phyloP scores from a whole-genome alignment of 1,284 basidiomycete genomes.

The Tilletia walkeri region DNA sequence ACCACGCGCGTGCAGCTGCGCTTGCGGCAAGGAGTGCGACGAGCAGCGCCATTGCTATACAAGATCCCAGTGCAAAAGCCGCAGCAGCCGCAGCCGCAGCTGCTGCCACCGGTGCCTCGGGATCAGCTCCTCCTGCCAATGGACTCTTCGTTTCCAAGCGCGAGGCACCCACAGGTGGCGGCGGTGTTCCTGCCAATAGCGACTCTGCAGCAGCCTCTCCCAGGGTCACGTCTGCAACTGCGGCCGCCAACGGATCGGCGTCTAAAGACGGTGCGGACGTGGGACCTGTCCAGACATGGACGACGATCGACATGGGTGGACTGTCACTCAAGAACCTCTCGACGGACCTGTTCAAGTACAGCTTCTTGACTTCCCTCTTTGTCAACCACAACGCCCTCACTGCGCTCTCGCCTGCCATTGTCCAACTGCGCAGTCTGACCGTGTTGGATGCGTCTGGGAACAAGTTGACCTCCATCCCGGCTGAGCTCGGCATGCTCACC shows the following conservation, averaged over 20 bases:
- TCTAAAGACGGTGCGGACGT: slow-evolving; percentile 3
- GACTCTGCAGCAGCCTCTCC: not conserved
- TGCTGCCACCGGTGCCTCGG: not conserved
- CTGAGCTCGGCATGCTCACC: slow-evolving; percentile 87
- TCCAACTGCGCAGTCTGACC: slow-evolving; percentile 79
- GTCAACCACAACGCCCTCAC: slow-evolving; percentile 93
- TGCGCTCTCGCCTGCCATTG: slow-evolving; percentile 77
- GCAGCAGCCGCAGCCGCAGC: slow-evolving; percentile 24
- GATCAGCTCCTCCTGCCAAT: slow-evolving; percentile 49
- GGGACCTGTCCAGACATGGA: slow-evolving; percentile 64
- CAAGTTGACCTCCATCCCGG: slow-evolving; percentile 73
- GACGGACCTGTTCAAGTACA: slow-evolving; percentile 76
- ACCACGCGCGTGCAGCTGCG: slow-evolving; percentile 63
- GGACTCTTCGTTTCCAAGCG: slow-evolving; percentile 56
- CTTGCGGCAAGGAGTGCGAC: slow-evolving; percentile 61
- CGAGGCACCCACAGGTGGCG: slow-evolving; percentile 29
- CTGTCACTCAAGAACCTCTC: slow-evolving; percentile 88
- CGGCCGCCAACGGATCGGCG: not conserved
- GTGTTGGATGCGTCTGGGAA: slow-evolving; percentile 91
- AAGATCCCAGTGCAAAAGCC: slow-evolving; percentile 59
- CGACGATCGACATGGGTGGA: slow-evolving; percentile 92
- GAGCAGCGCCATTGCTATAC: slow-evolving; percentile 57
- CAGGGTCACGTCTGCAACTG: not conserved
- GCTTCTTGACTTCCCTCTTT: slow-evolving; percentile 92
- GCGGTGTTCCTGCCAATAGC: slow-evolving; percentile 17